Evolutionary conservation across 192 early-diverging fungal genomes (phyloP).

Genomic region (Mortierella alpina): DNA sequence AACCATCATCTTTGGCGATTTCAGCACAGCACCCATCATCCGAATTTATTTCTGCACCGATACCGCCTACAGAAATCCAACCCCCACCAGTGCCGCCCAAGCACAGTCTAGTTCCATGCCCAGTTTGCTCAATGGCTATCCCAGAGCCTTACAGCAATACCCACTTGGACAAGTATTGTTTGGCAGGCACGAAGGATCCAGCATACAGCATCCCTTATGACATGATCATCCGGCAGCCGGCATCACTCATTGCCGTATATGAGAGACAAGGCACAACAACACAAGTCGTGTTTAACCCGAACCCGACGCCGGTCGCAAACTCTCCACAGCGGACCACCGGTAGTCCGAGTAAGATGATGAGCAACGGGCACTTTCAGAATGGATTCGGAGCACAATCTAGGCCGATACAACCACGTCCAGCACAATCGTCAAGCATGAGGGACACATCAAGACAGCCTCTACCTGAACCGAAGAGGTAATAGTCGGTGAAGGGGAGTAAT

Average conservation of each 20-base stretch:
- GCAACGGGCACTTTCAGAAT: neutral
- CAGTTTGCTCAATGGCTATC: slow-evolving; percentile 22
- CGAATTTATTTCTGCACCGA: neutral
- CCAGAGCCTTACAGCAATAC: slow-evolving; percentile 34
- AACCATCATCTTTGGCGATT: neutral
- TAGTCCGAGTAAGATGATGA: neutral
- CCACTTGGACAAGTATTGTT: slow-evolving; percentile 42
- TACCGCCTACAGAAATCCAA: neutral
- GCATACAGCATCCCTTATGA: slow-evolving; percentile 16
- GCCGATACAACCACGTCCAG: neutral
- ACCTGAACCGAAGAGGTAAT: slow-evolving; percentile 32
- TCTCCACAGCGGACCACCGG: neutral
- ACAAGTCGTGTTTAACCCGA: neutral
- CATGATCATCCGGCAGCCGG: slow-evolving; percentile 2
- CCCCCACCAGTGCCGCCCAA: neutral
- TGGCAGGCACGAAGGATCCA: slow-evolving; percentile 18
- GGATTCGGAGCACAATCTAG: slow-evolving; percentile 3
- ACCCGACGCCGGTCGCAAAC: neutral
- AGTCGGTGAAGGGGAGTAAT: no score
- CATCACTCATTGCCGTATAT: slow-evolving; percentile 13
- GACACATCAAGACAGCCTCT: neutral
- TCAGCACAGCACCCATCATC: slow-evolving; percentile 1
- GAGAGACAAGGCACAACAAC: slow-evolving; percentile 21
- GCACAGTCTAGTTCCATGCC: slow-evolving; percentile 27
- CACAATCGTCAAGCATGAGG: neutral